These are phyloP conservation scores for Apiospora aurea DNA, from an alignment of 2,329 filamentous ascomycete genomes.

Conservation along the genomic window DNA sequence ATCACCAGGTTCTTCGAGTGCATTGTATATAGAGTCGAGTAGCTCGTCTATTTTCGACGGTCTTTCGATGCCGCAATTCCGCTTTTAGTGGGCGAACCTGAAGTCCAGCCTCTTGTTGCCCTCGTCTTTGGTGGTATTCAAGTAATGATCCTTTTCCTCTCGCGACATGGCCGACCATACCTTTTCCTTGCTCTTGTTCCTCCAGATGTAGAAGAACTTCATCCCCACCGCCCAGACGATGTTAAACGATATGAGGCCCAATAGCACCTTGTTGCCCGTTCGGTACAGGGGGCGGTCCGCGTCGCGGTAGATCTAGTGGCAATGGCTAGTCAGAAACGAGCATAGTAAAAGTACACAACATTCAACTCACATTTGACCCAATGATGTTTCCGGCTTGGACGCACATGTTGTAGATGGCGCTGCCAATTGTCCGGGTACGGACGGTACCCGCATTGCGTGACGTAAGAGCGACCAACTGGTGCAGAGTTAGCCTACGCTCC, in stretches of 20 bases:
- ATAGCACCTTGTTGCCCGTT: constrained; percentile 48
- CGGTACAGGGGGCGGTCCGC: constrained; percentile 57
- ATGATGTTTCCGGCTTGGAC: constrained; percentile 54
- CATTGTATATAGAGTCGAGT: no score
- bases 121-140: constrained; percentile 34
- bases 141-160: constrained; percentile 33
- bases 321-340: no score
- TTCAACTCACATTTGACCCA: constrained; percentile 47
- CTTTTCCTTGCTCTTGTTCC: constrained; percentile 43
- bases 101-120: constrained; percentile 37
- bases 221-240: constrained; percentile 41
- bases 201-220: constrained; percentile 49
- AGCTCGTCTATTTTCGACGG: no score
- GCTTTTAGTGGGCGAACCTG: constrained; percentile 33
- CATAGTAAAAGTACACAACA: no score
- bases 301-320: constrained; percentile 39
- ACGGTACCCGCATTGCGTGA: constrained; percentile 69
- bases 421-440: constrained; percentile 66
- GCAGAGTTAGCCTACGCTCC: constrained; percentile 33
- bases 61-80: no score
- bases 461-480: constrained; percentile 59
- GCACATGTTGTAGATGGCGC: constrained; percentile 67
- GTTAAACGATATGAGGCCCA: constrained; percentile 48
- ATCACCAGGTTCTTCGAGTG: no score
- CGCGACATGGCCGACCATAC: constrained; percentile 33